Evolutionary conservation across 2,329 filamentous ascomycete genomes (phyloP).

Genomic region (Alternaria incomplexa): DNA sequence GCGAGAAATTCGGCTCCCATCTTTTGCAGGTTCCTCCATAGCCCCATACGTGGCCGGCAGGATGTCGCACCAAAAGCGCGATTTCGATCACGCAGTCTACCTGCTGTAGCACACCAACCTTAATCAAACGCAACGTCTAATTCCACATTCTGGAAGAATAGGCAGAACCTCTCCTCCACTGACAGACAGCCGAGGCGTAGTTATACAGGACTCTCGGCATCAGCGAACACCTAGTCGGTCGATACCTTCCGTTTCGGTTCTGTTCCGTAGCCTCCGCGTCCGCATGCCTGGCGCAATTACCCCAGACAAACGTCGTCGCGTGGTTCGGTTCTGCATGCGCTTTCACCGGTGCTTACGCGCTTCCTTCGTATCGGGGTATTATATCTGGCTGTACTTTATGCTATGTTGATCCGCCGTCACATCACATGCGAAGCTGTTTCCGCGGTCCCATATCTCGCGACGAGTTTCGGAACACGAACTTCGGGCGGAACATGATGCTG

Average conservation of each 20-base stretch:
- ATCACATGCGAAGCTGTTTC: neutral
- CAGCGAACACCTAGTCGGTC: neutral
- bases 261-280: neutral
- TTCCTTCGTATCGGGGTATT: neutral
- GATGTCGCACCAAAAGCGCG: neutral
- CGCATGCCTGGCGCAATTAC: neutral
- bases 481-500: slow-evolving; percentile 11
- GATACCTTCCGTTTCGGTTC: neutral
- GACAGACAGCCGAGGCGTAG: neutral
- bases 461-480: neutral
- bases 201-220: neutral
- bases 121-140: slow-evolving; percentile 1
- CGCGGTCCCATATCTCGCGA: neutral
- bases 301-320: neutral
- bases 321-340: neutral
- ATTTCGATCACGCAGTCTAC: slow-evolving; percentile 4
- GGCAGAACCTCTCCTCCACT: neutral
- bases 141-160: neutral
- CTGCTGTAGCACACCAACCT: slow-evolving; percentile 1
- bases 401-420: neutral
- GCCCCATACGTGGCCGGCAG: neutral
- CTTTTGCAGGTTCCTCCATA: neutral
- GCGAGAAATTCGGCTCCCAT: neutral
- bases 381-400: neutral
- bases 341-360: neutral